phyloP scores from a whole-genome alignment of 1,284 basidiomycete genomes.

The Cryptococcus deneoformans region DNA sequence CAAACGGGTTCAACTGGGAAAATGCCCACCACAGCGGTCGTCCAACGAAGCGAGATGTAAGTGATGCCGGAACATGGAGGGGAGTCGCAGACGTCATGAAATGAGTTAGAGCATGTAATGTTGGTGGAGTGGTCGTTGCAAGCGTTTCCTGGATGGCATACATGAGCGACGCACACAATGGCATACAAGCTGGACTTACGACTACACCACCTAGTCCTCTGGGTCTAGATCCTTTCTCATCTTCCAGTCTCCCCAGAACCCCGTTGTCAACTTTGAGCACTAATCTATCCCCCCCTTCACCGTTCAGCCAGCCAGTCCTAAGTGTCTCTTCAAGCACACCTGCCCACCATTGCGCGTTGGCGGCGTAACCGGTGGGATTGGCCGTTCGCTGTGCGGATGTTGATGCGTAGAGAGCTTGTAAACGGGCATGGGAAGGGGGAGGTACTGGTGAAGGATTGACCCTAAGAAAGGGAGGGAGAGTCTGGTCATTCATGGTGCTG shows the following conservation, averaged over 20 bases:
- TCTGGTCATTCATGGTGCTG: not conserved
- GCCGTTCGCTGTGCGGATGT: conserved; percentile 77
- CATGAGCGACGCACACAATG: not conserved
- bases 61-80: conserved; percentile 65
- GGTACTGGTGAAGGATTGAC: conserved; percentile 18
- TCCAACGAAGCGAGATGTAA: conserved; percentile 68
- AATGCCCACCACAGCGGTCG: conserved; percentile 84
- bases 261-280: conserved; percentile 62
- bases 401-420: conserved; percentile 84
- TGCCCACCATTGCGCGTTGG: conserved; percentile 86
- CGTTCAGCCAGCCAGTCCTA: conserved; percentile 57
- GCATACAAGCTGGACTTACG: conserved; percentile 56
- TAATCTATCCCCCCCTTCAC: conserved; percentile 54
- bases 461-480: conserved; percentile 25
- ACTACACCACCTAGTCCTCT: conserved; percentile 75
- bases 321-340: conserved; percentile 64
- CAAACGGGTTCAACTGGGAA: conserved; percentile 67
- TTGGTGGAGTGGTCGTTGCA: conserved; percentile 19
- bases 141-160: conserved; percentile 23
- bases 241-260: conserved; percentile 61
- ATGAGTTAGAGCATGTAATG: conserved; percentile 56
- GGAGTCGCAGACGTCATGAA: conserved; percentile 63
- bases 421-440: conserved; percentile 55
- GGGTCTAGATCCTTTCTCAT: conserved; percentile 56
- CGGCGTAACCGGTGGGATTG: conserved; percentile 76